A percentile compares a stretch with the other conserved stretches of the same genome.
phyloP scores from a whole-genome alignment of 768 basidiomycete species.

The Tricholoma matsutake region DNA sequence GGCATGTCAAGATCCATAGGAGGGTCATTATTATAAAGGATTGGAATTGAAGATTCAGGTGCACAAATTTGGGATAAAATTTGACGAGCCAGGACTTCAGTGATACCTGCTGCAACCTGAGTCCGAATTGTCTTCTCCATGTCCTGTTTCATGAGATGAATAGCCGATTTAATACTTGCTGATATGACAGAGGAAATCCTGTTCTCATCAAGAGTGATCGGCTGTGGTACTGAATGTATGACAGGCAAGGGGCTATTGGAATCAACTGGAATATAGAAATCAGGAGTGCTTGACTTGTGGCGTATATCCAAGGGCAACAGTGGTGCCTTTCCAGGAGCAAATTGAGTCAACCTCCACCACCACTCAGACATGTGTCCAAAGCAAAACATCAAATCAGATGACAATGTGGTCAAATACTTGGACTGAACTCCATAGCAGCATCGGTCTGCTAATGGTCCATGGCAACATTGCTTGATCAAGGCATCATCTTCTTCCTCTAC shows the following conservation, averaged over 20 bases:
- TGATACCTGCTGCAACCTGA: too few species aligned
- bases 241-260: neutral
- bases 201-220: too few species aligned
- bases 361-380: slow-evolving; percentile 15
- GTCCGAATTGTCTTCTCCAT: too few species aligned
- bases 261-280: neutral
- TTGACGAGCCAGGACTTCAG: too few species aligned
- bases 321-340: too few species aligned
- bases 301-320: slow-evolving; percentile 11
- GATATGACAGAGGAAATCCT: too few species aligned
- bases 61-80: too few species aligned
- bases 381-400: slow-evolving; percentile 15
- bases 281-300: neutral
- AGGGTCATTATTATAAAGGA: too few species aligned
- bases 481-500: slow-evolving; percentile 13
- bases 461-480: slow-evolving; percentile 11
- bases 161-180: too few species aligned
- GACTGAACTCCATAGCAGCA: slow-evolving; percentile 15
- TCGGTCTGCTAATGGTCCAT: slow-evolving; percentile 5
- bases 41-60: too few species aligned
- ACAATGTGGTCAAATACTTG: slow-evolving; percentile 9
- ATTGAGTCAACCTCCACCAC: slow-evolving; percentile 19
- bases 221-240: neutral
- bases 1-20: too few species aligned
- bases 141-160: too few species aligned